A percentile compares a stretch with the other conserved stretches of the same genome.
Evolutionary conservation across 2,329 filamentous ascomycete species (phyloP).

Genomic region (Penicillium sp.): DNA sequence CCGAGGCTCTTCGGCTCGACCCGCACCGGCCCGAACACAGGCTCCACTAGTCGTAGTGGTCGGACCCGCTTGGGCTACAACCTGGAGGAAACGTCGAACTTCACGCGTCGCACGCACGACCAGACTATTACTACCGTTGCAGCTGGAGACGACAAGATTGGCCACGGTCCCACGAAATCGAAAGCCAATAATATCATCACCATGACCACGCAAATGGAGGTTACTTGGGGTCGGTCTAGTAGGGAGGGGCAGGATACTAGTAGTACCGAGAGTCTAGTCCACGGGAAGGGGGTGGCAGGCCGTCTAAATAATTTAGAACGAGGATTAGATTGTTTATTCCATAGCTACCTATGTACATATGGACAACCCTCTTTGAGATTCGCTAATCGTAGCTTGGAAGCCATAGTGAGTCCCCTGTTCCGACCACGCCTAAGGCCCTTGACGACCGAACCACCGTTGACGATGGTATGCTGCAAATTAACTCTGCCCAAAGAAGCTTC

Average conservation of each 20-base stretch:
- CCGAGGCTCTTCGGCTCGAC: slow-evolving; percentile 3
- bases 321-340: no score
- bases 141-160: neutral
- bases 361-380: no score
- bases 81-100: slow-evolving; percentile 2
- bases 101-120: neutral
- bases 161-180: neutral
- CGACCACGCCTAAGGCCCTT: no score
- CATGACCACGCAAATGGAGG: slow-evolving; percentile 12
- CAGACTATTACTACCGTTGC: neutral
- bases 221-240: slow-evolving; percentile 8
- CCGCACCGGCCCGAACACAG: slow-evolving; percentile 1
- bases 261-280: slow-evolving; percentile 10
- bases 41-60: neutral
- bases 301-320: no score
- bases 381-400: no score
- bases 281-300: neutral
- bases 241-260: neutral
- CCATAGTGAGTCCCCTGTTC: no score
- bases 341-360: no score
- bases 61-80: neutral
- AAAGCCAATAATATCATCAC: slow-evolving; percentile 3
- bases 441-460: no score
- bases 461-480: no score
- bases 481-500: no score